Evolutionary conservation across 2,329 filamentous ascomycete genomes (phyloP), one percentile per base, ranked within the genome.

Genomic region (Talaromyces sp.): DNA sequence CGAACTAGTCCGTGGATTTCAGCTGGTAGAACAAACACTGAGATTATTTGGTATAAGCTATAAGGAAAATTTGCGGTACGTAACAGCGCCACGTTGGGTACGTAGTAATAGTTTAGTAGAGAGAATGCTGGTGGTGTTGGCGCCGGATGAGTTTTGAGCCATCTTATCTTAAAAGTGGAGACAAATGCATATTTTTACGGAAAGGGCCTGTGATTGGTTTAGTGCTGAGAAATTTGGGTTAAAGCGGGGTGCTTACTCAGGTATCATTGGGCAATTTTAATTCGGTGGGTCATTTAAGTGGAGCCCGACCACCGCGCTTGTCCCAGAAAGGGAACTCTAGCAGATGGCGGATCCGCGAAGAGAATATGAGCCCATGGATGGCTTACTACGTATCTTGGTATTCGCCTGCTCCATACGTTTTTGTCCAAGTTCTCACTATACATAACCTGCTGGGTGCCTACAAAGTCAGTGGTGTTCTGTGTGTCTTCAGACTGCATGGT

Each of bases 271-370:
- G 5, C 6, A n/a, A 14, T 5, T n/a, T 14, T n/a, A 1, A 46
- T 2, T 19, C 35, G 52, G 51, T 60, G 54, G 58, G 26, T 38
- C 32, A 21, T 11, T 17, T 5, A 11, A 21, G 54, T 54, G 58
- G 58, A 24, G 27, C 4, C 38, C 32, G 12, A 3, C 14, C 12
- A 14, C 12, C 7, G 27, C 32, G 10, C 58, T 57, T 46, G 35
- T 27, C 14, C 24, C 24, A 43, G 51, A 58, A 43, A 35, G 41
- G 56, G n/a, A 61, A 55, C 31, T 61, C 19, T 12, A 61, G 19
- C 59, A 61, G 59, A 61, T 31, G 46, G 6, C 7, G n/a, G 24
- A 26, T 46, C 24, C 32, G 32, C n/a, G n/a, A n/a, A n/a, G n/a
- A n/a, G n/a, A 32, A 32, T 32, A 32, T 32, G 35, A 35, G 32